Base-by-base conservation (phyloP, 2,329 filamentous ascomycete genomes). In the Plectosphaerella sp. region DNA sequence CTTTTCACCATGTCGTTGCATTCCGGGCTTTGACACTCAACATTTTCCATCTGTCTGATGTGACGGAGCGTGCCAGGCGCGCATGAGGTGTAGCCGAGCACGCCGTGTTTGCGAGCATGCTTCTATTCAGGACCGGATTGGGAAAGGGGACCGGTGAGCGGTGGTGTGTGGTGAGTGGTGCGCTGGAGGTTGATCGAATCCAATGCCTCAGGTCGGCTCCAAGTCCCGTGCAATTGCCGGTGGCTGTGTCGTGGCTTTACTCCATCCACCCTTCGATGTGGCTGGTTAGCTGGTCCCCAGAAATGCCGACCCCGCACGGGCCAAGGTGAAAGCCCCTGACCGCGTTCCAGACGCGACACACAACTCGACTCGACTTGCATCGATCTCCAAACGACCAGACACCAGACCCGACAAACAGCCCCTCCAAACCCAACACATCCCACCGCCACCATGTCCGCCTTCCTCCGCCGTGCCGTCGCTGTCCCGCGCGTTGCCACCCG, bases 401-500 rank as follows among this genome's bases (percentile, higher is more conserved):
- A 41, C 16, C 18, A 12, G 36, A 37, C 39, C 33, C 50, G 45
- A 41, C 45, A 24, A 28, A 46, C 50, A 46, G 48, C 16, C 50
- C 24, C 49, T 47, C 25, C 52, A 49, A 25, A 43, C 16, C 41
- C 41, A 48, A 41, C n/a, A 6, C 41, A 12, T 18, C 41, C 5
- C 41, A 16, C 7, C 41, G 18, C 41, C 41, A 43, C n/a, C 39
- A 77, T 76, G 69, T 77, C 75, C 53, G 72, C 74, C 56, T 71
- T 76, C 72, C 67, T 82, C 68, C 73, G 77, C 70, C 70, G 76
- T 71, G 72, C 72, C 72, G 71, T 61, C 62, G 68, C 72, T 66
- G 72, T 72, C 65, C 72, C 75, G 67, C 72, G 67, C 60, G 61
- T 73, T 53, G 62, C 73, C 57, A 67, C 78, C 61, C 90, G 91